Percentiles rank a stretch among this genome's conserved stretches.
Evolutionary conservation across 2,329 filamentous ascomycete species (phyloP).

Genomic region (Huntiella omanensis): DNA sequence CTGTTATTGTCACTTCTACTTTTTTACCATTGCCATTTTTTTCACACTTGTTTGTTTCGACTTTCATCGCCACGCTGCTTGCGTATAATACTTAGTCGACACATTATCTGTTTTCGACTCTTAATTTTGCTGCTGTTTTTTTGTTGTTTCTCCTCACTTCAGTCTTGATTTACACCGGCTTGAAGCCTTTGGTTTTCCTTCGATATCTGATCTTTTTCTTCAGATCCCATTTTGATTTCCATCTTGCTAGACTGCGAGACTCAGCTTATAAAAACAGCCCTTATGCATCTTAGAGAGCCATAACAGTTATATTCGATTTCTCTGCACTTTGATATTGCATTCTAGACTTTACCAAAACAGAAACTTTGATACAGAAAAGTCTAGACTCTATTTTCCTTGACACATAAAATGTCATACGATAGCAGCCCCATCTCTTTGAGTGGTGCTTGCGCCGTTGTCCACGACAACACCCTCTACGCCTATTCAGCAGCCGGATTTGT

Average conservation of each 20-base stretch:
- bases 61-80: background rate
- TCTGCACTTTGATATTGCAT: background rate
- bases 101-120: background rate
- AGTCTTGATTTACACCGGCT: background rate
- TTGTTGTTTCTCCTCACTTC: background rate
- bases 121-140: background rate
- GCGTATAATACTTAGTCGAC: background rate
- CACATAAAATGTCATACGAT: slow-evolving; percentile 7
- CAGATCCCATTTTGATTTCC: background rate
- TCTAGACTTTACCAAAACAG: background rate
- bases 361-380: background rate
- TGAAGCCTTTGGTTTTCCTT: background rate
- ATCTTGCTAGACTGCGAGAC: background rate
- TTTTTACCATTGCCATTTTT: background rate
- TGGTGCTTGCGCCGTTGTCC: slow-evolving; percentile 64
- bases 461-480: slow-evolving; percentile 68
- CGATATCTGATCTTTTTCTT: background rate
- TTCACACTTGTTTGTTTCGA: background rate
- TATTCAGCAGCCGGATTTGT: slow-evolving; percentile 61
- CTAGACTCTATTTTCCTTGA: background rate
- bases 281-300: slow-evolving; percentile 5
- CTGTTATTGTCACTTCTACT: too few species aligned
- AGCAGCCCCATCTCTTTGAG: slow-evolving; percentile 38
- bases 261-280: background rate
- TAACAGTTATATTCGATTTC: slow-evolving; percentile 2